Conservation (phyloP, 306 rosid species). For the cucumber (Cucumis sativus) region DNA sequence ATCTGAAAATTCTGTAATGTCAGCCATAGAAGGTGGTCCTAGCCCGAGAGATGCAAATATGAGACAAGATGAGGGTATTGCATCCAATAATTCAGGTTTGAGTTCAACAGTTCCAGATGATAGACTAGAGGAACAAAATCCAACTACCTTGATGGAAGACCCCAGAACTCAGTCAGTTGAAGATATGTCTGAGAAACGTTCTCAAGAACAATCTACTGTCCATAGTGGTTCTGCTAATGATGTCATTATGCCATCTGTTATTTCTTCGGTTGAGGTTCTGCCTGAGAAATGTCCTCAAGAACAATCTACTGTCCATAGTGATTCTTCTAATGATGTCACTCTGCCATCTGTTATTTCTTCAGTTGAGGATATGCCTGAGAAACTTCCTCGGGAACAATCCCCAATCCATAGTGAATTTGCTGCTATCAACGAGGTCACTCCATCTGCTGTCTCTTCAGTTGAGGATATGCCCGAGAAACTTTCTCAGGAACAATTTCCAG, state of each 20-base stretch:
- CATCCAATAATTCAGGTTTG: not conserved
- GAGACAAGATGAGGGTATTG: not conserved
- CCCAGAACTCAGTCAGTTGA: conserved; percentile 1
- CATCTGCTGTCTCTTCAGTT: not conserved
- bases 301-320: not conserved
- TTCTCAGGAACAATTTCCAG: not conserved
- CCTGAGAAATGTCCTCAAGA: not conserved
- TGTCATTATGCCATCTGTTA: not conserved
- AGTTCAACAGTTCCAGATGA: not conserved
- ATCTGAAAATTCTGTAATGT: not conserved
- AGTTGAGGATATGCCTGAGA: not conserved
- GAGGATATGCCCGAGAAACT: not conserved
- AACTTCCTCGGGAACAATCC: not conserved
- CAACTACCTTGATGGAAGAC: conserved; percentile 3
- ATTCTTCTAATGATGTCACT: not conserved
- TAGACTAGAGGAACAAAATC: not conserved
- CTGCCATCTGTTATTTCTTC: not conserved
- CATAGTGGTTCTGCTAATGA: not conserved
- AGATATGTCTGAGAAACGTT: not conserved
- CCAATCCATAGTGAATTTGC: not conserved
- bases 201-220: not conserved
- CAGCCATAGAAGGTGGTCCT: not conserved
- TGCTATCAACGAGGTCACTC: not conserved
- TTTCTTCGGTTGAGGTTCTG: not conserved
- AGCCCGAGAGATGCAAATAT: not conserved